Evolutionary conservation across 129 eudicot genomes (phyloP).

Genomic region (Saussurea involucrata): DNA sequence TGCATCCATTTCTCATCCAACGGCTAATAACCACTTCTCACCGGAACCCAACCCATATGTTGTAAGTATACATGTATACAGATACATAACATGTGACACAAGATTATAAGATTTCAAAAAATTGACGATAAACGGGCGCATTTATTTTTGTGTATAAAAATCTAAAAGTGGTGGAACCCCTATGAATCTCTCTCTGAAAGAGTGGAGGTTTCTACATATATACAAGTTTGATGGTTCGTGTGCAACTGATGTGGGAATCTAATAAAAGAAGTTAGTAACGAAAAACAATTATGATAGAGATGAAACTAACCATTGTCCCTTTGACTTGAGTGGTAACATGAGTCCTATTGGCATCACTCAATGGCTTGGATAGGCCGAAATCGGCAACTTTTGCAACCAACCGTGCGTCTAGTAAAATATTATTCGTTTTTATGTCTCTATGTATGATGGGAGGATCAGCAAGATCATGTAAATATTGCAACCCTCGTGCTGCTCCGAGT

Average conservation of each 20-base stretch:
- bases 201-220: neutral
- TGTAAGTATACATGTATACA: neutral
- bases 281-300: neutral
- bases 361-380: slow-evolving; percentile 43
- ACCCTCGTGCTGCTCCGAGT: slow-evolving; percentile 48
- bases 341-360: slow-evolving; percentile 14
- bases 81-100: neutral
- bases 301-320: slow-evolving; percentile 65
- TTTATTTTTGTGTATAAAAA: neutral
- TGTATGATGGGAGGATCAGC: slow-evolving; percentile 46
- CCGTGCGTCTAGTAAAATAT: slow-evolving; percentile 36
- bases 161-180: neutral
- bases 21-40: too few species aligned
- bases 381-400: slow-evolving; percentile 48
- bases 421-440: slow-evolving; percentile 44
- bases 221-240: neutral
- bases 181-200: neutral
- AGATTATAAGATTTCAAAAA: neutral
- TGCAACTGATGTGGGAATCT: neutral
- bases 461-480: slow-evolving; percentile 42
- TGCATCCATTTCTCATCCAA: too few species aligned
- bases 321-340: slow-evolving; percentile 25
- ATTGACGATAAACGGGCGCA: neutral
- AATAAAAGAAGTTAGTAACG: neutral
- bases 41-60: too few species aligned